Conservation (phyloP, 441 rosid species). For the Euphorbia celastroides region DNA sequence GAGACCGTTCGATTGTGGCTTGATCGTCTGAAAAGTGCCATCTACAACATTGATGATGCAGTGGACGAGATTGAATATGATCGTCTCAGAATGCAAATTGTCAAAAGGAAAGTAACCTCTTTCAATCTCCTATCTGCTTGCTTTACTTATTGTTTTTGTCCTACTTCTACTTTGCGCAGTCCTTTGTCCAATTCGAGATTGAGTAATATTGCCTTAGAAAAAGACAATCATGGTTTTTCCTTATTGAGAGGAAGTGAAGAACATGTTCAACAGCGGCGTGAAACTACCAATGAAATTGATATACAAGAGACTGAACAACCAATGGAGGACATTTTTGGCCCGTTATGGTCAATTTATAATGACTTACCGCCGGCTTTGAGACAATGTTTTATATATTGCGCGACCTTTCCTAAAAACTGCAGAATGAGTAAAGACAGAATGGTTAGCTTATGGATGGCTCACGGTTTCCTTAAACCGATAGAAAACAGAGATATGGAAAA, state of each 20-base stretch:
- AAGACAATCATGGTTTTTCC: too few species aligned
- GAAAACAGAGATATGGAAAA: background rate
- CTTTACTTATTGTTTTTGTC: too few species aligned
- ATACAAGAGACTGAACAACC: background rate
- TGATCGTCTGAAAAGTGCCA: background rate
- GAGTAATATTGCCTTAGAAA: background rate
- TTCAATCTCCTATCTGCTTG: too few species aligned
- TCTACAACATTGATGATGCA: conserved; percentile 4
- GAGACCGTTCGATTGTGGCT: background rate
- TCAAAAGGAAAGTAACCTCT: too few species aligned
- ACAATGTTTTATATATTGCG: too few species aligned
- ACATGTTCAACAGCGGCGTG: too few species aligned
- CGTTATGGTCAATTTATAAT: background rate
- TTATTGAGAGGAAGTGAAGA: too few species aligned
- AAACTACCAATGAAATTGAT: background rate
- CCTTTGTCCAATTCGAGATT: background rate
- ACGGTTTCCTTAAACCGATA: too few species aligned
- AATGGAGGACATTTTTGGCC: background rate
- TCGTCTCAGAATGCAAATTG: background rate
- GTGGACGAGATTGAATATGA: conserved; percentile 3
- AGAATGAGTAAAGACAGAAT: too few species aligned
- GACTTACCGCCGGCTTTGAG: background rate
- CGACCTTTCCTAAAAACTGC: too few species aligned
- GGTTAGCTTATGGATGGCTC: too few species aligned
- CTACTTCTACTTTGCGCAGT: background rate